Conservation (phyloP, 768 basidiomycete species). For the Boletus vermiculosoides region DNA sequence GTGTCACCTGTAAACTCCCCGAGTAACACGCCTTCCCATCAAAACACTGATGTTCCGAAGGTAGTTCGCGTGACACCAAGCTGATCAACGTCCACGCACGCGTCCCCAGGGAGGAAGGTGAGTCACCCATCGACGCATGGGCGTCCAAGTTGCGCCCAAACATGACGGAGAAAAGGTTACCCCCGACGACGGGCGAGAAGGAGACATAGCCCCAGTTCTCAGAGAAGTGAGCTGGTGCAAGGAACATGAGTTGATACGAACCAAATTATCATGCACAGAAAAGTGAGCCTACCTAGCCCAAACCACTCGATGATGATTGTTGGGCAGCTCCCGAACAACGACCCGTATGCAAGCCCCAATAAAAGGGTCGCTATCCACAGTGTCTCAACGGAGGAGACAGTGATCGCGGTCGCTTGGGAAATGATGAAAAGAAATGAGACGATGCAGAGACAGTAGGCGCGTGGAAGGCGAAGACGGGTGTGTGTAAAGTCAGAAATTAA, state of each 20-base stretch:
- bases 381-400: slow-evolving; percentile 52
- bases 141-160: slow-evolving; percentile 82
- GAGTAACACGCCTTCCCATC: slow-evolving; percentile 61
- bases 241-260: not conserved
- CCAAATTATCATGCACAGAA: not conserved
- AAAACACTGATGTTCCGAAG: slow-evolving; percentile 47
- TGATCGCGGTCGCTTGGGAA: slow-evolving; percentile 63
- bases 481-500: slow-evolving; percentile 66
- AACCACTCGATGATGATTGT: slow-evolving; percentile 89
- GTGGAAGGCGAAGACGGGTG: slow-evolving; percentile 54
- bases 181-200: slow-evolving; percentile 71
- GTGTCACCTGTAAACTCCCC: slow-evolving; percentile 51
- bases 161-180: slow-evolving; percentile 80
- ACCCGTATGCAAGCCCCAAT: slow-evolving; percentile 58
- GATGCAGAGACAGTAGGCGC: slow-evolving; percentile 67
- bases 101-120: not conserved
- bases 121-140: slow-evolving; percentile 41
- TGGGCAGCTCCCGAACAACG: slow-evolving; percentile 69
- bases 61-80: slow-evolving; percentile 16
- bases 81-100: not conserved
- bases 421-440: slow-evolving; percentile 67
- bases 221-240: slow-evolving; percentile 58
- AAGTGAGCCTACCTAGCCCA: slow-evolving; percentile 62
- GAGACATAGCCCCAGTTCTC: slow-evolving; percentile 86
- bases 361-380: slow-evolving; percentile 56